Percentiles rank a stretch among this genome's conserved stretches.
Conservation (phyloP, 352 stramenopile genomes). For the Phytopythium mirpurense region DNA sequence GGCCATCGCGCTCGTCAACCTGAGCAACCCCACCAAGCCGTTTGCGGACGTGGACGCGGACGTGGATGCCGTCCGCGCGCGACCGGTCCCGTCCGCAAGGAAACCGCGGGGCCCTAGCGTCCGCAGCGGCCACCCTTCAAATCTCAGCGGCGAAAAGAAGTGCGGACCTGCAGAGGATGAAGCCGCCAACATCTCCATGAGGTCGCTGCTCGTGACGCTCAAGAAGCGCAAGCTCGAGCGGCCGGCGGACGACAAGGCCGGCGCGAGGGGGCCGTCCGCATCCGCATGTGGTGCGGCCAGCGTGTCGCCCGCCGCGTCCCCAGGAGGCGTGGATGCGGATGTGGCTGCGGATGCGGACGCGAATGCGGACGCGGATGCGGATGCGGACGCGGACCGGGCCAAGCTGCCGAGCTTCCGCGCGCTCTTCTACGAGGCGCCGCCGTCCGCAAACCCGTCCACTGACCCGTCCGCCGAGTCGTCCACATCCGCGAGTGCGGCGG, state of each 20-base stretch:
- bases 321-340: conserved; percentile 2
- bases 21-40: conserved; percentile 32
- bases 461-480: too few relatives aligned
- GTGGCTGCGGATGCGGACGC: conserved; percentile 10
- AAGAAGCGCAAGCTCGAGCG: conserved; percentile 45
- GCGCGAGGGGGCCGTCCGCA: conserved; percentile 5
- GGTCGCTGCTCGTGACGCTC: conserved; percentile 57
- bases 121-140: background rate
- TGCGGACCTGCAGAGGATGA: too few relatives aligned
- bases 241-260: conserved; percentile 9
- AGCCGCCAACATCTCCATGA: conserved; percentile 59
- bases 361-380: conserved; percentile 5
- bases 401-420: conserved; percentile 64
- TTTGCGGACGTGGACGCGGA: background rate
- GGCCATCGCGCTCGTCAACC: conserved; percentile 63
- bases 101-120: too few relatives aligned
- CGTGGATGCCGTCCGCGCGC: background rate
- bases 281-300: background rate
- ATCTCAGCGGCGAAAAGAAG: too few relatives aligned
- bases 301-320: conserved; percentile 4
- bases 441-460: background rate
- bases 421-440: conserved; percentile 34
- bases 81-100: background rate
- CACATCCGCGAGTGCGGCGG: too few relatives aligned
- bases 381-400: conserved; percentile 4